A percentile compares a stretch with the other conserved stretches of the same genome.
Evolutionary conservation across 768 basidiomycete species (phyloP).

Genomic region (Lactarius deliciosus): DNA sequence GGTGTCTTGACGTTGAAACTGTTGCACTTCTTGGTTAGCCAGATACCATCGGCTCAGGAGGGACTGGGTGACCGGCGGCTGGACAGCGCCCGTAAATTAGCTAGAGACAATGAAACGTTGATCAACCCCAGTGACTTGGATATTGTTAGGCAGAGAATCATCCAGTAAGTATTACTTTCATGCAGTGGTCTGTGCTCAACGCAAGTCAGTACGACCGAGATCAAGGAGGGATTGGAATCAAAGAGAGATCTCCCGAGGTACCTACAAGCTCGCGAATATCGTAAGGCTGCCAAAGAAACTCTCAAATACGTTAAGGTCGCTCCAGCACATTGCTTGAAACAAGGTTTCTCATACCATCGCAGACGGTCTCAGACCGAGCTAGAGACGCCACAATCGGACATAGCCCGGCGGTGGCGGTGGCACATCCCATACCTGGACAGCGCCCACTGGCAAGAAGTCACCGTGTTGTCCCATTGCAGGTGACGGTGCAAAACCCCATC

Average conservation of each 20-base stretch:
- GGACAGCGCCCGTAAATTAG: slow-evolving; percentile 3
- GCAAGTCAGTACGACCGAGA: slow-evolving; percentile 8
- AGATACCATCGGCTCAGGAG: neutral
- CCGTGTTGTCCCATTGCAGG: neutral
- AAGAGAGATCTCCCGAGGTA: slow-evolving; percentile 7
- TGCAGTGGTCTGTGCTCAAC: neutral
- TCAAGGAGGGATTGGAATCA: neutral
- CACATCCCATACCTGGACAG: neutral
- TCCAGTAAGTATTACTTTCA: slow-evolving; percentile 1
- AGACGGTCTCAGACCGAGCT: slow-evolving; percentile 13
- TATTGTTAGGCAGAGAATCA: slow-evolving; percentile 9
- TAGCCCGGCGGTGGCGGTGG: neutral
- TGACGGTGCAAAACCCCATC: neutral
- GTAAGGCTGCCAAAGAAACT: slow-evolving; percentile 5
- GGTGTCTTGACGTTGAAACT: slow-evolving; percentile 14
- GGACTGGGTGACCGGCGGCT: slow-evolving; percentile 4
- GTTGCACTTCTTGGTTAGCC: neutral
- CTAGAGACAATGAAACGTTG: neutral
- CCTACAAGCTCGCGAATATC: slow-evolving; percentile 15
- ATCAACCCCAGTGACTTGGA: neutral
- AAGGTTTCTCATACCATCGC: neutral
- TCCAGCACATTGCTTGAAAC: neutral
- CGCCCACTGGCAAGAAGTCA: neutral
- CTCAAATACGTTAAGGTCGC: slow-evolving; percentile 5
- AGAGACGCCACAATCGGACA: neutral